Base-by-base conservation (phyloP, 371 early-diverging fungal species). In the Rhizopus microsporus region DNA sequence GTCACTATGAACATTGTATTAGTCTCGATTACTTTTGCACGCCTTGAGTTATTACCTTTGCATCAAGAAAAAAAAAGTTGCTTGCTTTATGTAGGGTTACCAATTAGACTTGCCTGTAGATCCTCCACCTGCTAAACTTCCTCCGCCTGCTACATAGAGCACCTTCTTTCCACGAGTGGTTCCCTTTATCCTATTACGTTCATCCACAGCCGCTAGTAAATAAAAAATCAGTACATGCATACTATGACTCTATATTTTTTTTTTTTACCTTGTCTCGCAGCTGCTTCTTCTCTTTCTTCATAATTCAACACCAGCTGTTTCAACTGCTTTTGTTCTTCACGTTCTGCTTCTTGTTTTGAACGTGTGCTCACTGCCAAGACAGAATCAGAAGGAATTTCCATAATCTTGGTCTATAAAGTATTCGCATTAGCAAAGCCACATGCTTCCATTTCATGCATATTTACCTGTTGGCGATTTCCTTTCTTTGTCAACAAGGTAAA, bases 401-500 rank as follows among this genome's bases (percentile, higher is more conserved):
- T 85, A 6, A 81, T 78, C 67, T 87, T 88, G 13, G 82, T 69
- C 80, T 79, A 51, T 38, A 30, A 31, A 33, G 35, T 8, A 47
- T 13, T 51, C 34, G 17, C 15, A 48, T 31, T 32, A 58, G 29
- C 30, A 44, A 39, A 30, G 62, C 16, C 43, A 23, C 16, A 51
- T 43, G 39, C 33, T 49, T 40, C 1, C 30, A 29, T 49, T 48
- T 48, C 23, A 5, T 34, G 8, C 32, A 59, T 53, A 40, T 63
- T 49, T 62, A 88, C 87, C 73, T 92, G 92, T 57, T 94, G 94
- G 69, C 92, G 92, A 72, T 93, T 95, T 53, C 94, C 95, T 69
- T 90, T 90, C 72, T 94, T 94, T 29, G 94, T 93, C 57, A 97
- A 74, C 31, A 96, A 70, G 0, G 93, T 89, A 67, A 96, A 96